These are phyloP conservation scores for Westerdykella ornata DNA, from an alignment of 2,329 filamentous ascomycete species.

Conservation along the genomic window DNA sequence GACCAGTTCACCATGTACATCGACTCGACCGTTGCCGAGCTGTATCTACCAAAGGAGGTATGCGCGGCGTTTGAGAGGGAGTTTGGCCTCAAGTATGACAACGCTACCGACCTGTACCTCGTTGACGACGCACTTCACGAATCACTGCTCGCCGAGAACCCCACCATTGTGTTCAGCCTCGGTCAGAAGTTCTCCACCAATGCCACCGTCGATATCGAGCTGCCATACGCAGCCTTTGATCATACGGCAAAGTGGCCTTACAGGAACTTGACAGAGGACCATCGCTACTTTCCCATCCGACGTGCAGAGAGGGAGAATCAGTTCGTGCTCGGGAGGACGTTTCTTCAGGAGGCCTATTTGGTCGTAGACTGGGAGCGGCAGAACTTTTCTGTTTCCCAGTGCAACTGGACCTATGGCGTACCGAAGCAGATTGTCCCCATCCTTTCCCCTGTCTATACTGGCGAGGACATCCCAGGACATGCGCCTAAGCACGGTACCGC, in stretches of 20 bases:
- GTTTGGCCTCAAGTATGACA: slow-evolving; percentile 61
- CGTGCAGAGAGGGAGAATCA: slow-evolving; percentile 49
- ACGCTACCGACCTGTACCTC: slow-evolving; percentile 57
- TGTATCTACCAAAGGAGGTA: slow-evolving; percentile 46
- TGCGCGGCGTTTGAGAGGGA: slow-evolving; percentile 59
- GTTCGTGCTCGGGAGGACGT: slow-evolving; percentile 59
- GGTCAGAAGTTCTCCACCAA: slow-evolving; percentile 31
- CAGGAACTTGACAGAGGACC: slow-evolving; percentile 53
- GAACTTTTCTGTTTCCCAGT: slow-evolving; percentile 43
- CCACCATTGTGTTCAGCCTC: slow-evolving; percentile 42
- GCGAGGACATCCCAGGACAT: slow-evolving; percentile 1
- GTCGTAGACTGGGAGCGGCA: slow-evolving; percentile 45
- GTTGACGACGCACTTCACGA: slow-evolving; percentile 54
- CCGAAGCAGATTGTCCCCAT: slow-evolving; percentile 29
- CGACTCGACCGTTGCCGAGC: slow-evolving; percentile 45
- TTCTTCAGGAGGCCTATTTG: slow-evolving; percentile 61
- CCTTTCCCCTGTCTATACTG: slow-evolving; percentile 21
- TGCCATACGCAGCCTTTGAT: slow-evolving; percentile 48
- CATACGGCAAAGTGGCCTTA: slow-evolving; percentile 43
- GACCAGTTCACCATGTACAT: slow-evolving; percentile 41
- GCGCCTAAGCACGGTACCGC: background rate
- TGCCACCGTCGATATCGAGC: slow-evolving; percentile 39
- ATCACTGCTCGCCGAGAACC: slow-evolving; percentile 40
- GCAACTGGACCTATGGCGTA: slow-evolving; percentile 27
- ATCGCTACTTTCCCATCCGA: slow-evolving; percentile 61